These are phyloP conservation scores for Phytopythium oedochilum DNA, from an alignment of 352 stramenopile species.

Conservation along the genomic window DNA sequence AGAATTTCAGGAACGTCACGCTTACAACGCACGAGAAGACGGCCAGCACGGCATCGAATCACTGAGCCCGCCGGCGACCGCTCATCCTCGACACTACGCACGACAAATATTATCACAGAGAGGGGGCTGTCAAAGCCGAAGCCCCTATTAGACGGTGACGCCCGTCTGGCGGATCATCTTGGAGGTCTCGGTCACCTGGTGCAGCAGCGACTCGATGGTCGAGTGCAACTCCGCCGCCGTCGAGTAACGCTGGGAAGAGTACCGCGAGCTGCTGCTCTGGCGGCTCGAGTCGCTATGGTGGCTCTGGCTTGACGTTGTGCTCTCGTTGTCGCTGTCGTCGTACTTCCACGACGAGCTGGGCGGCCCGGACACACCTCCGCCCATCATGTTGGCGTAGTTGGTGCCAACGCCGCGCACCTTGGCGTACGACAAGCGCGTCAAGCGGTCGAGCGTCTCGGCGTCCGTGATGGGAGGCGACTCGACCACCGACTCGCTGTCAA, in stretches of 20 bases:
- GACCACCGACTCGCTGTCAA: conserved; percentile 39
- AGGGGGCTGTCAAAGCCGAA: background rate
- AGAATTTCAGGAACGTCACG: background rate
- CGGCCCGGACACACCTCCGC: conserved; percentile 14
- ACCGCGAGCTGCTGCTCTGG: conserved; percentile 34
- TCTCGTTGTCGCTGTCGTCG: conserved; percentile 52
- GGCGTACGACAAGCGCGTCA: conserved; percentile 27
- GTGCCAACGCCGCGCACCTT: conserved; percentile 33
- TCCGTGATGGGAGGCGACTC: conserved; percentile 25
- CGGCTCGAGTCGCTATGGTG: conserved; percentile 15
- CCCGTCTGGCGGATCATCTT: conserved; percentile 44
- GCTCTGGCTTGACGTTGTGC: conserved; percentile 40
- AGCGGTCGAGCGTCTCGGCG: conserved; percentile 29
- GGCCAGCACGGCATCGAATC: background rate
- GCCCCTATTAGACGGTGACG: conserved; percentile 23
- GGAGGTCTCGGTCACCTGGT: conserved; percentile 65
- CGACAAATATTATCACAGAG: background rate
- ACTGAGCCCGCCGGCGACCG: background rate
- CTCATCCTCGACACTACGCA: background rate
- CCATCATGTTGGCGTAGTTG: conserved; percentile 4
- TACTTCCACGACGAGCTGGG: conserved; percentile 36
- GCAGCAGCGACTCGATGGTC: conserved; percentile 68
- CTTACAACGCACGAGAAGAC: background rate
- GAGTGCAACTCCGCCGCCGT: conserved; percentile 50
- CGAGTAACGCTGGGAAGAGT: conserved; percentile 42